phyloP scores from a whole-genome alignment of 306 rosid genomes.

The Pterocarpus macrocarpus region DNA sequence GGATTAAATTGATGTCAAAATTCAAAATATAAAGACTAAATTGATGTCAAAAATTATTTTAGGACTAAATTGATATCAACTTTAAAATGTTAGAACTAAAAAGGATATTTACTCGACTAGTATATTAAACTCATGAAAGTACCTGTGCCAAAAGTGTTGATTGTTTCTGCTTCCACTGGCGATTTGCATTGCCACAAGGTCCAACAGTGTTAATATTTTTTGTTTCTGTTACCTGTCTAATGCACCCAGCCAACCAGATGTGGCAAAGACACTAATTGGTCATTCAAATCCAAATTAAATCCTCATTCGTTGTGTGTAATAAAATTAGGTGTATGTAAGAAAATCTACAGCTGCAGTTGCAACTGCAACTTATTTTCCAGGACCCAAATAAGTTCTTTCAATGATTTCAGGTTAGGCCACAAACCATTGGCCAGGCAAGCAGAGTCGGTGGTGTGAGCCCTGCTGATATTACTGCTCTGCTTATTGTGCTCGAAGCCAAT shows the following conservation, averaged over 20 bases:
- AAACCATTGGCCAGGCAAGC: slow-evolving; percentile 93
- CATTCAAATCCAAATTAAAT: neutral
- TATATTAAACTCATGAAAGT: neutral
- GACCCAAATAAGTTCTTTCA: slow-evolving; percentile 4
- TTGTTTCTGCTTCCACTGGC: slow-evolving; percentile 15
- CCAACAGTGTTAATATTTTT: too few species aligned
- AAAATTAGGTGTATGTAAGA: neutral
- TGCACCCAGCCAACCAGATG: neutral
- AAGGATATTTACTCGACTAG: too few species aligned
- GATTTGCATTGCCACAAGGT: neutral
- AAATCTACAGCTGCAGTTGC: neutral
- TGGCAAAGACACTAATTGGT: neutral
- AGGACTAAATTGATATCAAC: too few species aligned
- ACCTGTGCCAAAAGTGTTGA: slow-evolving; percentile 4
- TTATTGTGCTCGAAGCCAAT: slow-evolving; percentile 81
- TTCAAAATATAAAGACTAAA: too few species aligned
- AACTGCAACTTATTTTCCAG: slow-evolving; percentile 19
- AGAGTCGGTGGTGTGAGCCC: slow-evolving; percentile 99
- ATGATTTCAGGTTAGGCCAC: slow-evolving; percentile 61
- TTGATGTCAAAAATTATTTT: too few species aligned
- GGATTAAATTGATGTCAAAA: too few species aligned
- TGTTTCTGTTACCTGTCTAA: neutral
- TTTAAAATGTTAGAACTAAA: too few species aligned
- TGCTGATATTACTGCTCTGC: slow-evolving; percentile 92
- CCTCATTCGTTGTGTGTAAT: neutral